These are phyloP conservation scores for Boletus bicolor DNA, from an alignment of 768 basidiomycete species.

Conservation along the genomic window DNA sequence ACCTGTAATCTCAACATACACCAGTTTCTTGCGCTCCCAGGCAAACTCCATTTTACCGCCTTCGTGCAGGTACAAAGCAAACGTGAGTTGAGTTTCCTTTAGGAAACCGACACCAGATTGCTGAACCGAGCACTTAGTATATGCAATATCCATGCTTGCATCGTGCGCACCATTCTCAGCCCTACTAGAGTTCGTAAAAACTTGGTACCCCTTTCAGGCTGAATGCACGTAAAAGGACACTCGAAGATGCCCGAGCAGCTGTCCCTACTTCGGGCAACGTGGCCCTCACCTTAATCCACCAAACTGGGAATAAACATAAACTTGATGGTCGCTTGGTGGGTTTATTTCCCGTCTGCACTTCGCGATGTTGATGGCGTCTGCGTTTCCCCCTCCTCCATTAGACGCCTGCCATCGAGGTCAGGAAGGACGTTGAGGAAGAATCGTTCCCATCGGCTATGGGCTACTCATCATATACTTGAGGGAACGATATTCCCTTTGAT, in stretches of 20 bases:
- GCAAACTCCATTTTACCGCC: neutral
- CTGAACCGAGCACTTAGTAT: slow-evolving; percentile 2
- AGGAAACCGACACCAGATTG: no score
- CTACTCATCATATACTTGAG: no score
- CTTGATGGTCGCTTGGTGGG: no score
- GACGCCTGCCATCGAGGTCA: neutral
- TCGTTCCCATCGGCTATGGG: no score
- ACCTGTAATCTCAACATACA: neutral
- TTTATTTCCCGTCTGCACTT: no score
- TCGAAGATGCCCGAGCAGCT: neutral
- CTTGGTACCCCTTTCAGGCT: neutral
- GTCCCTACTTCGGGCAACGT: no score
- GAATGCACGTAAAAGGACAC: neutral
- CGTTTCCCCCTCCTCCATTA: neutral
- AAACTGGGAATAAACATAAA: no score
- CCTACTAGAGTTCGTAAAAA: neutral
- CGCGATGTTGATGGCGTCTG: no score
- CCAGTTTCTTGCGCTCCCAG: slow-evolving; percentile 8
- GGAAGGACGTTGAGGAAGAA: neutral
- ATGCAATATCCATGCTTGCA: slow-evolving; percentile 17
- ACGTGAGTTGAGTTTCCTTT: slow-evolving; percentile 1
- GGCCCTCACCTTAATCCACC: no score
- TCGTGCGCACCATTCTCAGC: slow-evolving; percentile 6
- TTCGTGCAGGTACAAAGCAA: slow-evolving; percentile 17
- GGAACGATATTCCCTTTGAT: no score